Evolutionary conservation across 768 basidiomycete genomes (phyloP).

Genomic region (Leccinum uliginosum): DNA sequence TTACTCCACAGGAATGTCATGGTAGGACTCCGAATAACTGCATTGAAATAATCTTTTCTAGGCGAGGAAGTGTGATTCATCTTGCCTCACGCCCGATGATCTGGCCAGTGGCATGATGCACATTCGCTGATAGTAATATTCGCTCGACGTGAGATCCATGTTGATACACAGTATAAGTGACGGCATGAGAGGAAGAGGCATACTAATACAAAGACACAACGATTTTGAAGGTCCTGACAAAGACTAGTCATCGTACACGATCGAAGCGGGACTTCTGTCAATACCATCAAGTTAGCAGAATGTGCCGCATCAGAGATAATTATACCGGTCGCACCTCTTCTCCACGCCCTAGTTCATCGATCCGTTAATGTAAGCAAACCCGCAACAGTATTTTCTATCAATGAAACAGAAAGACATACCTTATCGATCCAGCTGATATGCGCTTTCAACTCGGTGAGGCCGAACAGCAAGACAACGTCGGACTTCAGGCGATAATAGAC

Average conservation of each 20-base stretch:
- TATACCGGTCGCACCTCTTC: conserved; percentile 5
- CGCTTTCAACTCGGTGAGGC: conserved; percentile 42
- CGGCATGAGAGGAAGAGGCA: neutral
- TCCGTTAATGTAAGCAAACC: neutral
- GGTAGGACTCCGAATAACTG: neutral
- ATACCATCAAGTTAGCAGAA: neutral
- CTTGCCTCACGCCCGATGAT: neutral
- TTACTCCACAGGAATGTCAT: neutral
- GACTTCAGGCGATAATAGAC: conserved; percentile 19
- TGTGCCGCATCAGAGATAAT: neutral
- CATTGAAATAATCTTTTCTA: neutral
- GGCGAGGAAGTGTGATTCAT: neutral
- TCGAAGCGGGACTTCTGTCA: conserved; percentile 18
- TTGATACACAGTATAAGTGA: neutral
- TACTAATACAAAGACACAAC: neutral
- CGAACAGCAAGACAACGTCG: conserved; percentile 37
- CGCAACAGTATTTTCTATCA: too few relatives aligned
- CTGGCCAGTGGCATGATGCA: too few relatives aligned
- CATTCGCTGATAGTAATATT: neutral
- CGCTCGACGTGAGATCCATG: neutral
- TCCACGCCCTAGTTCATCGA: conserved; percentile 12
- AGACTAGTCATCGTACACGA: conserved; percentile 18
- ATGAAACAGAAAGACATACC: conserved; percentile 3
- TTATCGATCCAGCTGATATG: conserved; percentile 39
- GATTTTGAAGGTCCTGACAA: neutral